Conservation (phyloP, 2,329 filamentous ascomycete genomes). For the Fusarium lateritium region DNA sequence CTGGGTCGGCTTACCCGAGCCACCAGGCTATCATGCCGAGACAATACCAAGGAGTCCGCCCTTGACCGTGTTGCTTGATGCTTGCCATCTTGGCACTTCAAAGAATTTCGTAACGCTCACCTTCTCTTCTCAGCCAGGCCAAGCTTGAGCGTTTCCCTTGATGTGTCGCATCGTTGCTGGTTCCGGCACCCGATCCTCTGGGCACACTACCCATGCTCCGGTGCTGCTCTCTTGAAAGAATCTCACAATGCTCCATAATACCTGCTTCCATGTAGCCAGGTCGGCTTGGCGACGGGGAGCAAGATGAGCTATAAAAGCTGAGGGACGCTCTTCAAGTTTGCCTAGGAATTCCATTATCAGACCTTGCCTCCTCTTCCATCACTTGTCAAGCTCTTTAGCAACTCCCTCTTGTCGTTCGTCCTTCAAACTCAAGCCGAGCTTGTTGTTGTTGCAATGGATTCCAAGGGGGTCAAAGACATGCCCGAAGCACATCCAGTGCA, state of each 20-base stretch:
- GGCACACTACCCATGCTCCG: constrained; percentile 26
- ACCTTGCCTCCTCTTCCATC: constrained; percentile 15
- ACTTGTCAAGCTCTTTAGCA: constrained; percentile 1
- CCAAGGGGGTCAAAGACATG: constrained; percentile 41
- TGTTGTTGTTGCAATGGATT: constrained; percentile 33
- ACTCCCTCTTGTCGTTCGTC: constrained; percentile 12
- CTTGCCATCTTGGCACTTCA: constrained; percentile 40
- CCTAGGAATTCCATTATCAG: constrained; percentile 2
- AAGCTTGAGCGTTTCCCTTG: constrained; percentile 31
- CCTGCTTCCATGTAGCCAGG: constrained; percentile 21
- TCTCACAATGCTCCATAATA: constrained; percentile 23
- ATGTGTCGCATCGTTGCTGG: constrained; percentile 32
- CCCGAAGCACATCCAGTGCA: constrained; percentile 31
- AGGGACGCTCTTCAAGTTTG: constrained; percentile 9
- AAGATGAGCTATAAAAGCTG: constrained; percentile 36
- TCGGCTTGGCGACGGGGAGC: constrained; percentile 36
- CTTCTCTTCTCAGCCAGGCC: constrained; percentile 40
- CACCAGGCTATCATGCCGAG: constrained; percentile 27
- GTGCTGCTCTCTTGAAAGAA: constrained; percentile 19
- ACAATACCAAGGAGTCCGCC: constrained; percentile 17
- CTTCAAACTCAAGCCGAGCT: constrained; percentile 22
- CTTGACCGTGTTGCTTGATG: constrained; percentile 23
- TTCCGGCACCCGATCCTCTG: constrained; percentile 32
- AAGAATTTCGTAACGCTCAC: constrained; percentile 39
- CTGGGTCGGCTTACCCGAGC: constrained; percentile 36